These are phyloP conservation scores for Boletellus emodensis DNA, from an alignment of 768 basidiomycete genomes.

Conservation along the genomic window DNA sequence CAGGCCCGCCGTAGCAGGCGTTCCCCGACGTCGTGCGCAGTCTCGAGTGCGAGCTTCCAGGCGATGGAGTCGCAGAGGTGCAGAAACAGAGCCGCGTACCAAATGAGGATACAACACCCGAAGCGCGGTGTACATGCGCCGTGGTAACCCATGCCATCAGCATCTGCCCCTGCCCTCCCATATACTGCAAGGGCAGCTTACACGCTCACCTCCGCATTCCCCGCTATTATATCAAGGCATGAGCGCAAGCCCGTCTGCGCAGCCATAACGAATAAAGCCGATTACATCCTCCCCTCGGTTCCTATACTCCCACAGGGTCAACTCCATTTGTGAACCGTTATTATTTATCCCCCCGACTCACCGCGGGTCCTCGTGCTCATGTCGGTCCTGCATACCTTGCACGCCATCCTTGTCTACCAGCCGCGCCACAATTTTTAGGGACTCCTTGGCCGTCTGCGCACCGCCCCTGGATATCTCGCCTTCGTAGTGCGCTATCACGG, in stretches of 20 bases:
- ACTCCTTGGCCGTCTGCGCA: conserved; percentile 47
- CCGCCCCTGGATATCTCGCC: conserved; percentile 43
- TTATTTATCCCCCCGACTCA: conserved; percentile 33
- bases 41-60: not conserved
- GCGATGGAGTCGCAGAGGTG: not conserved
- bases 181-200: conserved; percentile 26
- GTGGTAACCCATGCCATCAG: conserved; percentile 17
- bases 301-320: conserved; percentile 31
- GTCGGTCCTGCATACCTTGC: conserved; percentile 34
- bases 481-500: conserved; percentile 50
- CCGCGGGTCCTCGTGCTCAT: conserved; percentile 40
- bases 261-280: conserved; percentile 56
- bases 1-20: not conserved
- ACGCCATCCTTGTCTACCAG: conserved; percentile 64
- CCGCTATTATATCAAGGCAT: conserved; percentile 39
- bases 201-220: conserved; percentile 9
- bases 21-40: no score
- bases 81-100: not conserved
- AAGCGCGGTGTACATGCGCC: conserved; percentile 21
- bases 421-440: conserved; percentile 53
- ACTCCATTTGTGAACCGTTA: conserved; percentile 2
- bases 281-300: conserved; percentile 44
- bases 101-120: conserved; percentile 16
- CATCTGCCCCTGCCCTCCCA: conserved; percentile 12
- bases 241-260: conserved; percentile 49